phyloP scores from a whole-genome alignment of 208 protist genomes.

The Strigomonas culicis region DNA sequence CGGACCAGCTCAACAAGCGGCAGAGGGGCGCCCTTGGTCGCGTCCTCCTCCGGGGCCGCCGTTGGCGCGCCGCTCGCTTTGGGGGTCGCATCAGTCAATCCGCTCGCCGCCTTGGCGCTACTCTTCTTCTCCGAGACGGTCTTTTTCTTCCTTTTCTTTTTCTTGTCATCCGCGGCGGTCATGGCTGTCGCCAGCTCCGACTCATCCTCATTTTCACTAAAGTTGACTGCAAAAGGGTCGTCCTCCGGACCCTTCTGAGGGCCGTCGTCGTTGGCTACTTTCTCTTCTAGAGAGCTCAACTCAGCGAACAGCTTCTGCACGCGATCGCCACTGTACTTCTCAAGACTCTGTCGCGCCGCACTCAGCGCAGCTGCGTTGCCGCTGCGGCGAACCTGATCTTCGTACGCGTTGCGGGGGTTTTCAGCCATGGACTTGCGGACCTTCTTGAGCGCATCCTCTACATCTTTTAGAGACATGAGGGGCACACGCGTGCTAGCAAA shows the following conservation, averaged over 20 bases:
- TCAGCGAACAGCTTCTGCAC: constrained; percentile 30
- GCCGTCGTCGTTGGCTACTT: constrained; percentile 11
- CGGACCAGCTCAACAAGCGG: constrained; percentile 19
- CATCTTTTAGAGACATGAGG: constrained; percentile 29
- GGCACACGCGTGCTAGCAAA: not conserved
- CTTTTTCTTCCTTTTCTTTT: constrained; percentile 3
- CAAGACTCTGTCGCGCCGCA: constrained; percentile 20
- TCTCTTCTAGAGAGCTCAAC: constrained; percentile 22
- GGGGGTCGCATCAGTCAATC: not conserved
- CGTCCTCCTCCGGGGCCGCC: not conserved
- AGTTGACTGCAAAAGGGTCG: constrained; percentile 43
- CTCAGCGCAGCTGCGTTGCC: constrained; percentile 44
- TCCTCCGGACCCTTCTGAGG: not conserved
- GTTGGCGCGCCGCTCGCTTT: not conserved
- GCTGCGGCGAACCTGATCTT: constrained; percentile 38
- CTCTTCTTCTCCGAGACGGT: not conserved
- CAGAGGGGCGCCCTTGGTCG: constrained; percentile 1
- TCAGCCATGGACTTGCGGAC: constrained; percentile 43
- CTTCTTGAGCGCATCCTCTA: constrained; percentile 27
- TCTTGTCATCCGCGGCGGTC: not conserved
- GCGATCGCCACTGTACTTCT: constrained; percentile 49
- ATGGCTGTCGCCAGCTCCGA: constrained; percentile 23
- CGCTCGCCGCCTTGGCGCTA: not conserved
- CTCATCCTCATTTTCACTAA: constrained; percentile 36
- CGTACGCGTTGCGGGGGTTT: constrained; percentile 59